These are phyloP conservation scores for Sanghuangporus baumii DNA, from an alignment of 1,284 basidiomycete genomes.

Conservation along the genomic window DNA sequence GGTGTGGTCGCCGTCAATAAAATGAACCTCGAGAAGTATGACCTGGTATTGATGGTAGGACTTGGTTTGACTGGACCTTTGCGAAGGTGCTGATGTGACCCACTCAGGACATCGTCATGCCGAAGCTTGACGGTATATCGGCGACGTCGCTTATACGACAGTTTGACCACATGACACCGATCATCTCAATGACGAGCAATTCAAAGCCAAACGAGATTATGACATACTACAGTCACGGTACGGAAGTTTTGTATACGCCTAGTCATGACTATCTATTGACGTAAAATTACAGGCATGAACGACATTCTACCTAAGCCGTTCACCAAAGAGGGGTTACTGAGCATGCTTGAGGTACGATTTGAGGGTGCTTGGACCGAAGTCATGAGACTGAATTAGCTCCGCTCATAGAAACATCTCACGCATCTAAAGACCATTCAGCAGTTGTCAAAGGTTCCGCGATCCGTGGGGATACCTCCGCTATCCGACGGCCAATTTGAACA, in stretches of 20 bases:
- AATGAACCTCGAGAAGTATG: conserved; percentile 95
- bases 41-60: conserved; percentile 88
- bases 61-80: conserved; percentile 9
- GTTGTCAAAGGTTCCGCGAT: conserved; percentile 66
- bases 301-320: conserved; percentile 97
- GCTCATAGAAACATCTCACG: conserved; percentile 77
- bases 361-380: not conserved
- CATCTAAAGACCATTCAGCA: conserved; percentile 90
- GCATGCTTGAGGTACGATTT: conserved; percentile 78
- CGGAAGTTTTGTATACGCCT: not conserved
- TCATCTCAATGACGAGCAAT: conserved; percentile 96
- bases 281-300: conserved; percentile 70
- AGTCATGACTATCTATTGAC: not conserved
- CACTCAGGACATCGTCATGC: conserved; percentile 86
- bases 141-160: conserved; percentile 92
- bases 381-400: not conserved
- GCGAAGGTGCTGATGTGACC: not conserved
- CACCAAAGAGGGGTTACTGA: conserved; percentile 84
- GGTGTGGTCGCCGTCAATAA: conserved; percentile 92
- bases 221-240: conserved; percentile 55
- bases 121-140: conserved; percentile 84
- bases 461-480: conserved; percentile 67
- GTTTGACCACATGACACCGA: conserved; percentile 92
- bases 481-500: conserved; percentile 58
- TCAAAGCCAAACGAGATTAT: conserved; percentile 87